phyloP scores from a whole-genome alignment of 1,284 basidiomycete genomes.

The Microbotryomycetes sp. region DNA sequence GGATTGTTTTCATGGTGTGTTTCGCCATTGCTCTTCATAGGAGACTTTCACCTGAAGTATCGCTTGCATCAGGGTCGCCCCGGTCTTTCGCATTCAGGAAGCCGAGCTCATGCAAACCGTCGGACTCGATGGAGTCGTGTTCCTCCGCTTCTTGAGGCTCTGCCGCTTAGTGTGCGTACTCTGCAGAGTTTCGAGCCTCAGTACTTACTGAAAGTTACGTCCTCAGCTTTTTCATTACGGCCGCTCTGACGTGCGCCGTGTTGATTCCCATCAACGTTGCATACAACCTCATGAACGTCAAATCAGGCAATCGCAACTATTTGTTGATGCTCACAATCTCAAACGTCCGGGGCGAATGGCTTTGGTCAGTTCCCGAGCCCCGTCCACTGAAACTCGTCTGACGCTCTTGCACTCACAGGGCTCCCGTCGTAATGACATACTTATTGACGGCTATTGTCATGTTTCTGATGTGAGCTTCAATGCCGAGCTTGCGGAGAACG shows the following conservation, averaged over 20 bases:
- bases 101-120: conserved; percentile 80
- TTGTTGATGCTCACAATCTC: conserved; percentile 72
- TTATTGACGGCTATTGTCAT: conserved; percentile 50
- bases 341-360: conserved; percentile 57
- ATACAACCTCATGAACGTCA: conserved; percentile 61
- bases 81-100: conserved; percentile 75
- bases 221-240: conserved; percentile 54
- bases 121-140: conserved; percentile 84
- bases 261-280: conserved; percentile 53
- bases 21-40: neutral
- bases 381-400: neutral
- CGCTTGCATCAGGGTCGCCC: conserved; percentile 57
- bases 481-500: neutral
- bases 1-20: conserved; percentile 59
- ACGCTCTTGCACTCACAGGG: conserved; percentile 34
- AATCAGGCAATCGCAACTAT: conserved; percentile 49
- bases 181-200: neutral
- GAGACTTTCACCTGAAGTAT: too few species aligned
- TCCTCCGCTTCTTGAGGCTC: conserved; percentile 84
- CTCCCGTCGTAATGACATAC: conserved; percentile 67
- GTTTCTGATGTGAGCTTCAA: conserved; percentile 33
- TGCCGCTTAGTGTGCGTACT: conserved; percentile 55
- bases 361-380: conserved; percentile 45
- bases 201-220: conserved; percentile 2
- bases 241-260: conserved; percentile 60